Conservation (phyloP, 1,284 basidiomycete genomes). For the Ustilago esculenta region DNA sequence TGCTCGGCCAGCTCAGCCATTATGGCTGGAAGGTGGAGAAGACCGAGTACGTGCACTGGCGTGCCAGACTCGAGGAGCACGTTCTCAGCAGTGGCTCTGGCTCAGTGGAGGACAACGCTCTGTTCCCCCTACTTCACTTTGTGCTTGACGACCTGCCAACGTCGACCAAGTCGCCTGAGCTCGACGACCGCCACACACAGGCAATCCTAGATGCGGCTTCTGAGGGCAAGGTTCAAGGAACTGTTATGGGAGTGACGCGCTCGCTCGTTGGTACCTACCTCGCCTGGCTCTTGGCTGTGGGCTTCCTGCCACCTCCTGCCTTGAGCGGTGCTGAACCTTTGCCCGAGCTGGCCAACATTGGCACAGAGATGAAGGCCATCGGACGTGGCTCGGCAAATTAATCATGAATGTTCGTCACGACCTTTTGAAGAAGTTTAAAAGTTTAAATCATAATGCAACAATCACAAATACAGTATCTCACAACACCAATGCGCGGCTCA, state of each 20-base stretch:
- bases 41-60: slow-evolving; percentile 92
- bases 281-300: slow-evolving; percentile 90
- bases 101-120: slow-evolving; percentile 84
- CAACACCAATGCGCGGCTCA: no score
- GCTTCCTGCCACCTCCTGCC: slow-evolving; percentile 73
- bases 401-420: background rate
- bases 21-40: slow-evolving; percentile 84
- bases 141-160: slow-evolving; percentile 97
- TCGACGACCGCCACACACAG: slow-evolving; percentile 86
- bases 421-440: no score
- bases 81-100: slow-evolving; percentile 72
- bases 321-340: slow-evolving; percentile 39
- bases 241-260: slow-evolving; percentile 78
- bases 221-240: slow-evolving; percentile 67
- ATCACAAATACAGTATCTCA: no score
- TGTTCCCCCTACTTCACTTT: slow-evolving; percentile 96
- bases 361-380: slow-evolving; percentile 57
- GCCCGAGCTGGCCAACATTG: slow-evolving; percentile 52
- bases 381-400: slow-evolving; percentile 64
- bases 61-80: slow-evolving; percentile 89
- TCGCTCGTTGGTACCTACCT: slow-evolving; percentile 85
- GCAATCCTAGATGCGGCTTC: slow-evolving; percentile 73
- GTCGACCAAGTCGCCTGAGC: slow-evolving; percentile 89
- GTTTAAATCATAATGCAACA: no score
- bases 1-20: slow-evolving; percentile 78